Base-by-base conservation (phyloP, 2,329 filamentous ascomycete species). In the Fusarium armeniacum region DNA sequence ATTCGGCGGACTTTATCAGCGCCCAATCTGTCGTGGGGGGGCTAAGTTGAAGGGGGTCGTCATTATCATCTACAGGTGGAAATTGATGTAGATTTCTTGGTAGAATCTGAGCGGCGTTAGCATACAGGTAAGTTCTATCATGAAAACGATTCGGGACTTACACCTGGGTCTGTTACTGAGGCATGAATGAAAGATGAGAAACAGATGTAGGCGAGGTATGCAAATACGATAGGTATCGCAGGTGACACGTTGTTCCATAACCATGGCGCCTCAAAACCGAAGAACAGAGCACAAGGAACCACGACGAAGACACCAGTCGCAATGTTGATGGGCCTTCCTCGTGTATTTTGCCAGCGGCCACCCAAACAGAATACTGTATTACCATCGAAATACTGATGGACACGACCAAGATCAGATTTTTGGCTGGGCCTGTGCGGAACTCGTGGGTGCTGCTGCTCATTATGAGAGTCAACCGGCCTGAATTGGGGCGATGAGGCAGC, bases 151-250 rank as follows among this genome's bases (percentile, higher is more conserved):
- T 33, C 4, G 24, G 16, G 33, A 87, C 93, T 86, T 87, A 97
- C 94, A 60, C 96, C 96, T 32, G 96, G 95, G 80, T 99, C 95
- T 45, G 95, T 92, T 55, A 92, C 87, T 4, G 96, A 98, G 6
- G 95, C 96, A 81, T 98, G 95, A 58, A 98, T 76, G 76, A 98
- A 99, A 5, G 96, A 98, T 26, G 94, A 97, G 49, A 98, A 84
- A 80, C 93, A 97, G 30, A 99, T 85, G 78, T 92, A 94, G 75
- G 93, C 93, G n/a, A 98, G 76, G 78, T 99, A 99, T 55, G 89
- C 94, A 81, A 97, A 98, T 44, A 93, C 80, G 73, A 98, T 89
- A 54, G 96, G 96, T 74, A 98, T 89, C 55, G 93, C 94, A 33
- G 94, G 94, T 38, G 93, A 97, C 69, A 97, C 86, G 74, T 97